phyloP scores from a whole-genome alignment of 2,329 filamentous ascomycete genomes.

The Penicillium carneum region DNA sequence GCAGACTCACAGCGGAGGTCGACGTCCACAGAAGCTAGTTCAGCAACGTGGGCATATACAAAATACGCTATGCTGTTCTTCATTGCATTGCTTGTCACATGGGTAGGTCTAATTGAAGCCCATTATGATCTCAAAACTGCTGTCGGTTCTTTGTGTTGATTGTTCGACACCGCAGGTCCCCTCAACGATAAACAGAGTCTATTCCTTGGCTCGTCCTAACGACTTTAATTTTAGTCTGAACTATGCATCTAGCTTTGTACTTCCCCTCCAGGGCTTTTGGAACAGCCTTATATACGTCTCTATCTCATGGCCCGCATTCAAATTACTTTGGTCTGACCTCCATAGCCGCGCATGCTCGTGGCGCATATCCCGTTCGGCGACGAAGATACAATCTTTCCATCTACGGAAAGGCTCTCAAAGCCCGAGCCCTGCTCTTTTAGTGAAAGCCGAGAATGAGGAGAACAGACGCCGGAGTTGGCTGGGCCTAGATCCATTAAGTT shows the following conservation, averaged over 20 bases:
- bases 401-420: neutral
- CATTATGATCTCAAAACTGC: neutral
- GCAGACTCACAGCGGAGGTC: constrained; percentile 28
- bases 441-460: constrained; percentile 8
- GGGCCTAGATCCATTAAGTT: constrained; percentile 11
- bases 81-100: constrained; percentile 53
- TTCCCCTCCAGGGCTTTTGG: constrained; percentile 85
- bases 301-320: constrained; percentile 72
- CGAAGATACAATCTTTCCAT: neutral
- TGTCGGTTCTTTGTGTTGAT: neutral
- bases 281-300: constrained; percentile 78
- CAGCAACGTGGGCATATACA: constrained; percentile 50
- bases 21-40: constrained; percentile 41
- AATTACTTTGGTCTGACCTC: constrained; percentile 36
- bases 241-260: constrained; percentile 73
- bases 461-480: constrained; percentile 10
- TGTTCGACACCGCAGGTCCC: constrained; percentile 57
- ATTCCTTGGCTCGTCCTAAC: constrained; percentile 67
- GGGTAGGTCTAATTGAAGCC: constrained; percentile 36
- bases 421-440: neutral
- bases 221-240: constrained; percentile 66
- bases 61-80: constrained; percentile 53
- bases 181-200: constrained; percentile 78
- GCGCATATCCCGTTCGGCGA: neutral
- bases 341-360: constrained; percentile 6